Percentiles rank a stretch among this genome's conserved stretches.
phyloP scores from a whole-genome alignment of 1,139 yeast genomes.

The Debaryomyces nepalensis region DNA sequence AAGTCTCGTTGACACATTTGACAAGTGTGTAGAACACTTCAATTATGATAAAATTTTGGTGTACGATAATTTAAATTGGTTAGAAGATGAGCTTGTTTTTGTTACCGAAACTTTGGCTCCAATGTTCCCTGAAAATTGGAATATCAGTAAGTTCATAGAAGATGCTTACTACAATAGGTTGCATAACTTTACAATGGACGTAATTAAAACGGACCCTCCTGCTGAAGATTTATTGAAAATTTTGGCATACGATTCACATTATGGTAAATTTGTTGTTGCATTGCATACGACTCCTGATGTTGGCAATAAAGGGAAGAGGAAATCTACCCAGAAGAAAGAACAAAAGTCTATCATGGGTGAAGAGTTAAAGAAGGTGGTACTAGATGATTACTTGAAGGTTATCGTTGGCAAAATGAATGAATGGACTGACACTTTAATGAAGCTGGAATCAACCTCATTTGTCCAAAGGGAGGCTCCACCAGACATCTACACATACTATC shows the following conservation, averaged over 20 bases:
- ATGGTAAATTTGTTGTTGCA: slow-evolving; percentile 45
- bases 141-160: slow-evolving; percentile 64
- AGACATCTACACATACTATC: slow-evolving; percentile 52
- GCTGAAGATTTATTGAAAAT: slow-evolving; percentile 65
- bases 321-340: slow-evolving; percentile 48
- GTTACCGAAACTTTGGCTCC: slow-evolving; percentile 61
- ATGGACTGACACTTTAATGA: slow-evolving; percentile 74
- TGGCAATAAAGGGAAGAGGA: slow-evolving; percentile 39
- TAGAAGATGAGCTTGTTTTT: slow-evolving; percentile 75
- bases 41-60: slow-evolving; percentile 59
- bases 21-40: slow-evolving; percentile 65
- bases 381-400: slow-evolving; percentile 74
- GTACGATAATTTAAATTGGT: slow-evolving; percentile 78
- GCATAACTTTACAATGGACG: slow-evolving; percentile 62
- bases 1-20: slow-evolving; percentile 67
- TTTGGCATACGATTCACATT: slow-evolving; percentile 75
- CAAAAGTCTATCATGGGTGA: slow-evolving; percentile 67
- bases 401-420: slow-evolving; percentile 75
- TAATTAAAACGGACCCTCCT: slow-evolving; percentile 75
- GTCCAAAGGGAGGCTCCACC: slow-evolving; percentile 70
- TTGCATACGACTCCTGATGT: slow-evolving; percentile 25
- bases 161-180: slow-evolving; percentile 71
- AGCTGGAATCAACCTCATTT: slow-evolving; percentile 67
- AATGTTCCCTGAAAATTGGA: slow-evolving; percentile 77
- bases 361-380: slow-evolving; percentile 60